Base-by-base conservation (phyloP, 2,329 filamentous ascomycete species). In the Stagonosporopsis chrysanthemi region DNA sequence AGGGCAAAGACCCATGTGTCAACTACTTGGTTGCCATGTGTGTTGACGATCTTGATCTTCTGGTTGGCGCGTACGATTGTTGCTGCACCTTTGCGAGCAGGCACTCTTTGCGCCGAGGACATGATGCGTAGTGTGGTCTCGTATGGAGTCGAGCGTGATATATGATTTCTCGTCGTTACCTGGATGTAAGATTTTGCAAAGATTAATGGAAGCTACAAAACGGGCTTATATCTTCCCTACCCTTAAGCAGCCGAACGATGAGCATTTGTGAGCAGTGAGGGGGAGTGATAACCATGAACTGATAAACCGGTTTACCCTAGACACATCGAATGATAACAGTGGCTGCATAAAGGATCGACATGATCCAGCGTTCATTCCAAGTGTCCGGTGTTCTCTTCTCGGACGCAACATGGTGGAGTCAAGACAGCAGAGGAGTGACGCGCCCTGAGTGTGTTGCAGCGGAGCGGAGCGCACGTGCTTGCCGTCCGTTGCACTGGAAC, bases 1-100 rank as follows among this genome's bases (percentile, higher is more conserved):
- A 78, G 68, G 11, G 78, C 75, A 57, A 82, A 79, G 3, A 78
- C 79, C 79, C 79, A 83, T 42, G 81, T 81, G 62, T 83, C 81
- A 38, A 83, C 72, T 19, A 83, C 81, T 68, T 83, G 81, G 48
- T 80, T 79, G 48, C 81, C 81, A 54, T 78, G 67, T 1, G 80
- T 81, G 66, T 83, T 82, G 64, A 74, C 77, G 53, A 82, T 74
- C 54, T 77, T 81, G 60, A 82, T 72, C 36, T 70, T 74, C 58
- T 82, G 79, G 29, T 72, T 71, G 6, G 63, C 52, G 17, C 62
- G 62, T 40, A 82, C 64, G 15, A 69, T 47, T 15, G 79, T 73
- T 52, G 79, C 79, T 23, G 77, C 76, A 69, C 78, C 77, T 55
- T 75, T 77, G 44, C 80, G 78, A 24, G 81, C 80, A 35, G 78